Evolutionary conservation across 768 basidiomycete genomes (phyloP).

Genomic region (Lactarius pseudohatsudake): DNA sequence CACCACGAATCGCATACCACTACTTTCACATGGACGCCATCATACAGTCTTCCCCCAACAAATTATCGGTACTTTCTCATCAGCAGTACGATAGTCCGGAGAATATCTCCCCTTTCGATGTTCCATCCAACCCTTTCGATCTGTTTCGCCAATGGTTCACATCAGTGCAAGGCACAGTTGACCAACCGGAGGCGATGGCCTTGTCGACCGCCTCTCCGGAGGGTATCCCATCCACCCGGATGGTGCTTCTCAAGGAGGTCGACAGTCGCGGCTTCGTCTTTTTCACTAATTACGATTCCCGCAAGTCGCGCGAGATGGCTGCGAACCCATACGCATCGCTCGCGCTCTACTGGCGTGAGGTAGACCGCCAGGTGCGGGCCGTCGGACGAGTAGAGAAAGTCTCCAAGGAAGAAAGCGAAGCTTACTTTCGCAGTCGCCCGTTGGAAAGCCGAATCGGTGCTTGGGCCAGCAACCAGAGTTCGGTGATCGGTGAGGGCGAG

Average conservation of each 20-base stretch:
- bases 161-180: conserved; percentile 58
- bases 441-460: conserved; percentile 85
- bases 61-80: conserved; percentile 69
- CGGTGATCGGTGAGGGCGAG: conserved; percentile 69
- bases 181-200: conserved; percentile 90
- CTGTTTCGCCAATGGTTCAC: conserved; percentile 91
- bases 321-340: conserved; percentile 79
- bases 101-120: conserved; percentile 58
- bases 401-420: conserved; percentile 65
- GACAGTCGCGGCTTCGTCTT: conserved; percentile 91
- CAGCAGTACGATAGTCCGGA: conserved; percentile 74
- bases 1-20: conserved; percentile 36
- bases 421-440: conserved; percentile 82
- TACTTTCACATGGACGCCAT: conserved; percentile 34
- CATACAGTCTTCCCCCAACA: conserved; percentile 49
- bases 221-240: conserved; percentile 83
- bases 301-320: conserved; percentile 81
- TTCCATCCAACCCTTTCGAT: conserved; percentile 67
- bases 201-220: conserved; percentile 67
- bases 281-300: conserved; percentile 94
- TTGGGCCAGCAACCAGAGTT: conserved; percentile 91
- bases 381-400: conserved; percentile 85
- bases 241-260: conserved; percentile 90
- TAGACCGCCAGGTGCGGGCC: conserved; percentile 77
- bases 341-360: conserved; percentile 90